A percentile compares a stretch with the other conserved stretches of the same genome.
Evolutionary conservation across 257 asterid species (phyloP).

Genomic region (Solanum dulcamara): DNA sequence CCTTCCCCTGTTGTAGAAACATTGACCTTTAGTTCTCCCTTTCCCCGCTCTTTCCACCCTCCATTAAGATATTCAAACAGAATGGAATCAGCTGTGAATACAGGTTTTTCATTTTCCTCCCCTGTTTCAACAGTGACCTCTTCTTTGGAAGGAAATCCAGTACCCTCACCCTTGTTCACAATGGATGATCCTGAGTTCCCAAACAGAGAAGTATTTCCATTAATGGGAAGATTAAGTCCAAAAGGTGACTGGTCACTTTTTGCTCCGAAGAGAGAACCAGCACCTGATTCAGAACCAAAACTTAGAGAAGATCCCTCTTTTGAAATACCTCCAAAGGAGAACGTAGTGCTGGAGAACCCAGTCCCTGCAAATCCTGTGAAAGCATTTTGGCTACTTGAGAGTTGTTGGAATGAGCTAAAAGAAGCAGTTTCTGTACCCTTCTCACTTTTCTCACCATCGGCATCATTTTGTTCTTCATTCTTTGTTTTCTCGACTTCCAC

Average conservation of each 20-base stretch:
- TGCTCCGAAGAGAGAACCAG: background rate
- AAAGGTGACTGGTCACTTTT: background rate
- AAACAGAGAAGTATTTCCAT: constrained; percentile 37
- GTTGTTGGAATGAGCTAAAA: constrained; percentile 69
- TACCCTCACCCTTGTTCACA: constrained; percentile 24
- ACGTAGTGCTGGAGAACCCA: constrained; percentile 66
- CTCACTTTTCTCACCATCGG: constrained; percentile 19
- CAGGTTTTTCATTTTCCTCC: constrained; percentile 64
- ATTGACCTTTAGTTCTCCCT: constrained; percentile 85
- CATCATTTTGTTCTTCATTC: constrained; percentile 26
- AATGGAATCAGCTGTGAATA: constrained; percentile 61
- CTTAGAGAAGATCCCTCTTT: constrained; percentile 30
- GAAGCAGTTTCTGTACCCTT: constrained; percentile 40
- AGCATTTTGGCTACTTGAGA: constrained; percentile 81
- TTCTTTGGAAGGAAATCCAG: constrained; percentile 40
- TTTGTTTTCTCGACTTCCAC: constrained; percentile 19
- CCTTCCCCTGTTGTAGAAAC: constrained; percentile 38
- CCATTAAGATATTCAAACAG: constrained; percentile 66
- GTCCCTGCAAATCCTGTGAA: constrained; percentile 84
- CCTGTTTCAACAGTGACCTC: constrained; percentile 67
- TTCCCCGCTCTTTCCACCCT: constrained; percentile 87
- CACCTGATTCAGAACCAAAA: background rate
- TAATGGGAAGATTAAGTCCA: constrained; percentile 1
- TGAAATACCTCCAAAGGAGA: constrained; percentile 63
- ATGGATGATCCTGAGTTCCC: constrained; percentile 23